These are phyloP conservation scores for Mimosa pudica DNA, from an alignment of 306 rosid genomes.

Conservation along the genomic window DNA sequence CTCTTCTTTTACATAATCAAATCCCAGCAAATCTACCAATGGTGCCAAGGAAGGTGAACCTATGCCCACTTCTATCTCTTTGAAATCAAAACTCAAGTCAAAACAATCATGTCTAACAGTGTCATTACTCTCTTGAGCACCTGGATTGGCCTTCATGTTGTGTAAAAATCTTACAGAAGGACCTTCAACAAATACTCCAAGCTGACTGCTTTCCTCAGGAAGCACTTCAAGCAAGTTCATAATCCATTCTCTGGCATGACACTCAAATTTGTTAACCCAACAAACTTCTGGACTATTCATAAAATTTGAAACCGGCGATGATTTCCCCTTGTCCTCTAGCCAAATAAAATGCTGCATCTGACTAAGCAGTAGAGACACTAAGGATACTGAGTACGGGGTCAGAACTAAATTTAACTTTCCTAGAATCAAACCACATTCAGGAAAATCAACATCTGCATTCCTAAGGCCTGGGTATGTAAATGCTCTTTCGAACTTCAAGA, in stretches of 20 bases:
- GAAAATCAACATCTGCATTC: slow-evolving; percentile 53
- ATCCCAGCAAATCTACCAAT: slow-evolving; percentile 40
- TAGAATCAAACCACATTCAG: slow-evolving; percentile 64
- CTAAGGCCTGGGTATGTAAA: slow-evolving; percentile 46
- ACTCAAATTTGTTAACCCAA: slow-evolving; percentile 45
- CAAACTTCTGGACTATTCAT: slow-evolving; percentile 39
- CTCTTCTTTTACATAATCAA: slow-evolving; percentile 48
- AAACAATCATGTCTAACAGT: slow-evolving; percentile 40
- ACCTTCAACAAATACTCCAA: slow-evolving; percentile 77
- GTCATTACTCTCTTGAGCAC: slow-evolving; percentile 38
- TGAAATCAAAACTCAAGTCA: slow-evolving; percentile 61
- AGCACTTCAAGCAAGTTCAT: slow-evolving; percentile 58
- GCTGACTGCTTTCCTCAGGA: slow-evolving; percentile 65
- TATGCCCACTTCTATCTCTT: slow-evolving; percentile 58
- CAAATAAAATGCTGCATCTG: slow-evolving; percentile 54
- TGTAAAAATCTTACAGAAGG: slow-evolving; percentile 56
- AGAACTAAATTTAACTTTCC: slow-evolving; percentile 76
- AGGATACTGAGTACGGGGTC: slow-evolving; percentile 61
- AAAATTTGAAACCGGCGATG: slow-evolving; percentile 35
- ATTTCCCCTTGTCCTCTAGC: slow-evolving; percentile 45
- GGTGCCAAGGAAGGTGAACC: slow-evolving; percentile 62
- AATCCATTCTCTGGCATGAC: slow-evolving; percentile 48
- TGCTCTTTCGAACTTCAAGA: slow-evolving; percentile 57
- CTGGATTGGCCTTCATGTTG: slow-evolving; percentile 46
- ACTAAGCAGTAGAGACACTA: slow-evolving; percentile 58